Evolutionary conservation across 805 yeast genomes (phyloP).

Genomic region (Yarrowia sp.): DNA sequence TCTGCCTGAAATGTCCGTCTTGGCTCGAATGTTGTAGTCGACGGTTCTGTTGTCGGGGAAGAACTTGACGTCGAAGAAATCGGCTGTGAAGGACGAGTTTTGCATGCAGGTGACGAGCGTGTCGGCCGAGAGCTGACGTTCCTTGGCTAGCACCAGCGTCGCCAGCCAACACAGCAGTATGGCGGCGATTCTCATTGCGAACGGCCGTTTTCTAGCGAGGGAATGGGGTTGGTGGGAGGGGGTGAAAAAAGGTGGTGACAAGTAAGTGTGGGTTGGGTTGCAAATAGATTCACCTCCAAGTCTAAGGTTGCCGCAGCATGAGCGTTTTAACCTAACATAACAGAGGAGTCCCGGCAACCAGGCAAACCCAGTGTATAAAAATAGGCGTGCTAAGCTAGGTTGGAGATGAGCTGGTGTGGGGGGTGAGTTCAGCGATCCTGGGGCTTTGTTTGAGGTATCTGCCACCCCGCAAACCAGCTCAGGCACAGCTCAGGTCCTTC

Average conservation of each 20-base stretch:
- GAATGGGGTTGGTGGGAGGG: slow-evolving; percentile 22
- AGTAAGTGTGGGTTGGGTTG: neutral
- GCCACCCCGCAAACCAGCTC: too few relatives aligned
- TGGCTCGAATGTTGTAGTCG: slow-evolving; percentile 71
- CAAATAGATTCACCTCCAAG: neutral
- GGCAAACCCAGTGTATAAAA: slow-evolving; percentile 5
- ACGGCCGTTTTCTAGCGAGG: slow-evolving; percentile 18
- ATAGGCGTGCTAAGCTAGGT: neutral
- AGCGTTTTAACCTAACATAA: slow-evolving; percentile 30
- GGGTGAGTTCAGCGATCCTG: neutral
- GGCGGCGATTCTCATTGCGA: slow-evolving; percentile 35
- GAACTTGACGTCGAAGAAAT: slow-evolving; percentile 76
- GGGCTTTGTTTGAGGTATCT: too few relatives aligned
- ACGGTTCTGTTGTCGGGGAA: slow-evolving; percentile 74
- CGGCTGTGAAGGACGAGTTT: slow-evolving; percentile 83
- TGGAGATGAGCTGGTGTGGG: neutral
- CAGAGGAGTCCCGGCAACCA: slow-evolving; percentile 32
- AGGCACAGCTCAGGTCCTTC: neutral
- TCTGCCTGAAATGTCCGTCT: slow-evolving; percentile 69
- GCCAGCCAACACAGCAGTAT: slow-evolving; percentile 36
- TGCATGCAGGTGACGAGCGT: slow-evolving; percentile 93
- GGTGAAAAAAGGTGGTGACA: neutral
- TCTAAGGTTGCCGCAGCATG: slow-evolving; percentile 36
- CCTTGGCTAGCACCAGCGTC: slow-evolving; percentile 29
- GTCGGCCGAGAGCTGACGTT: slow-evolving; percentile 59